Conservation (phyloP, 2,329 filamentous ascomycete species). For the Trichoderma aggressivum region DNA sequence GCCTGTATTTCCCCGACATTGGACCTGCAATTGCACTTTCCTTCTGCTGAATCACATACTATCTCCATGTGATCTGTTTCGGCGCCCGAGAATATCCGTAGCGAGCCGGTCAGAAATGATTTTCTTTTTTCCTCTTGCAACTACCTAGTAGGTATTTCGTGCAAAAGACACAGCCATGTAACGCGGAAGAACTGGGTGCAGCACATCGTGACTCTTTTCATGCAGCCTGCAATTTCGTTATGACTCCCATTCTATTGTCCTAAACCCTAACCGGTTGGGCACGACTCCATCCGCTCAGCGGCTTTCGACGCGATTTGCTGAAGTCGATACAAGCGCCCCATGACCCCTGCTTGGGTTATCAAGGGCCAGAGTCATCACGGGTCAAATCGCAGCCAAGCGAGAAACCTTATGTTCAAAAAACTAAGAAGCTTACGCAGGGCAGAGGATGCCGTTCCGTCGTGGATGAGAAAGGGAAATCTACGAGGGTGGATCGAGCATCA, state of each 20-base stretch:
- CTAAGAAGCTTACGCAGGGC: background rate
- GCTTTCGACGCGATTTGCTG: conserved; percentile 3
- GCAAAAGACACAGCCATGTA: background rate
- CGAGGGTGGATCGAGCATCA: background rate
- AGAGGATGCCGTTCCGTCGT: background rate
- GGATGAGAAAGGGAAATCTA: background rate
- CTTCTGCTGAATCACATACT: background rate
- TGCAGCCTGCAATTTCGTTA: background rate
- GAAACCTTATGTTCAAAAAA: background rate
- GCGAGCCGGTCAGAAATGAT: background rate
- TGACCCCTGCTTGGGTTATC: background rate
- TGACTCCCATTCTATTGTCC: background rate
- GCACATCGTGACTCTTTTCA: conserved; percentile 2
- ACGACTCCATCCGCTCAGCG: background rate
- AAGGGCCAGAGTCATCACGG: background rate
- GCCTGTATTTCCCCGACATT: background rate
- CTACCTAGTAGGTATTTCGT: no score
- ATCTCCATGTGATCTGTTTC: background rate
- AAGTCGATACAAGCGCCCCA: background rate
- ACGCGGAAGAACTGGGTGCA: background rate
- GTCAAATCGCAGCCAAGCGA: background rate
- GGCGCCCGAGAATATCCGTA: background rate
- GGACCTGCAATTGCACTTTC: background rate
- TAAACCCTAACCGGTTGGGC: background rate
- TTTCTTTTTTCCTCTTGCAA: background rate